Percentiles rank a stretch among this genome's conserved stretches.
Evolutionary conservation across 163 green algal species (phyloP).

Genomic region (Scenedesmus sp.): DNA sequence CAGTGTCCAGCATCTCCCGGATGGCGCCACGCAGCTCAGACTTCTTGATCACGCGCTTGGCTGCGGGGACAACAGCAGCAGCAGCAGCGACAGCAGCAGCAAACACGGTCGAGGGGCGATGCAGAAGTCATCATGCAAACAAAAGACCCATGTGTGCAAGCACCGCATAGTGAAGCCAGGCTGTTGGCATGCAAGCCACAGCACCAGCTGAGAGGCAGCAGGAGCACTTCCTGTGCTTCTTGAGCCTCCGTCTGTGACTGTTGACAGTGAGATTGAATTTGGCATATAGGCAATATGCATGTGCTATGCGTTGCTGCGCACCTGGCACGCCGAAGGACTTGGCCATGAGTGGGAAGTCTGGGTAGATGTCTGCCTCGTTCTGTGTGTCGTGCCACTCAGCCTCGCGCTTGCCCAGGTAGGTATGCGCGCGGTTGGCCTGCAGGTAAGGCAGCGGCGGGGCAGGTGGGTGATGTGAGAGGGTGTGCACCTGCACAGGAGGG

Average conservation of each 20-base stretch:
- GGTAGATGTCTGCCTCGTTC: slow-evolving; percentile 95
- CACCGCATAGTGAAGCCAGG: too few relatives aligned
- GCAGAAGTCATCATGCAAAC: too few relatives aligned
- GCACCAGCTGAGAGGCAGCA: too few relatives aligned
- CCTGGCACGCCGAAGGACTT: slow-evolving; percentile 90
- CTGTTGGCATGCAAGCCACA: too few relatives aligned
- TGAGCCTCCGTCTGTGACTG: too few relatives aligned
- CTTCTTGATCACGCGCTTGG: slow-evolving; percentile 40
- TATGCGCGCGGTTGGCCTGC: slow-evolving; percentile 96
- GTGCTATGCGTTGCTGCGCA: slow-evolving; percentile 13
- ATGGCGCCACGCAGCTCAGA: slow-evolving; percentile 83
- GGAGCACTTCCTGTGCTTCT: too few relatives aligned
- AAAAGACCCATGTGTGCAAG: too few relatives aligned
- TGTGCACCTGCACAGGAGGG: too few relatives aligned
- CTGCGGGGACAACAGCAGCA: not conserved
- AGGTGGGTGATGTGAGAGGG: not conserved
- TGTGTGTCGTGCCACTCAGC: slow-evolving; percentile 70
- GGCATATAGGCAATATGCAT: too few relatives aligned
- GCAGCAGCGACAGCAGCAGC: not conserved
- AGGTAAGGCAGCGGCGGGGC: not conserved
- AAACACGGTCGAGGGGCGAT: not conserved
- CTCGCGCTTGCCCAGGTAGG: slow-evolving; percentile 94
- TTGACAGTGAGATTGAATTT: too few relatives aligned
- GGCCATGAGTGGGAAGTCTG: slow-evolving; percentile 97
- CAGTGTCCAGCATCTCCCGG: slow-evolving; percentile 93